Percentiles rank a stretch among this genome's conserved stretches.
phyloP scores from a whole-genome alignment of 2,329 filamentous ascomycete species.

The Ophiostoma ips region DNA sequence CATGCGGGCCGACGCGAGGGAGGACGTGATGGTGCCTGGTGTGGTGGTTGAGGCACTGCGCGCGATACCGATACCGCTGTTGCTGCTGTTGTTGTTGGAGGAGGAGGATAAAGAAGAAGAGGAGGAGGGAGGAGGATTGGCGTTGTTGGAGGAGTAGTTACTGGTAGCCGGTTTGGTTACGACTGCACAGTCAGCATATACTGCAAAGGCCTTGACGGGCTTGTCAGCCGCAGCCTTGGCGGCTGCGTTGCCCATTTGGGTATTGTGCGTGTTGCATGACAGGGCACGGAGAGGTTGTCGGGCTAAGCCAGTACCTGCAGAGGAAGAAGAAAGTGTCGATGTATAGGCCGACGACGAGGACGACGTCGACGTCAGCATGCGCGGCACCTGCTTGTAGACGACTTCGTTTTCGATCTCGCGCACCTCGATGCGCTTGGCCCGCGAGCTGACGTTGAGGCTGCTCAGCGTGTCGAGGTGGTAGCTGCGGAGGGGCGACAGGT shows the following conservation, averaged over 20 bases:
- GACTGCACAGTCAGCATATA: conserved; percentile 58
- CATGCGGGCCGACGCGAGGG: conserved; percentile 5
- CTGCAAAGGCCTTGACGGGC: conserved; percentile 70
- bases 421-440: conserved; percentile 92
- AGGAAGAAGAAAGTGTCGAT: background rate
- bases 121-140: no score
- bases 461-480: conserved; percentile 91
- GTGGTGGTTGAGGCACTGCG: conserved; percentile 23
- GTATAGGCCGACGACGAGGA: conserved; percentile 31
- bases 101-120: no score
- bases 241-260: conserved; percentile 45
- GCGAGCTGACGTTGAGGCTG: conserved; percentile 86
- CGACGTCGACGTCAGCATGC: conserved; percentile 16
- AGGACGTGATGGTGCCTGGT: conserved; percentile 14
- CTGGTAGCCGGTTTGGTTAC: conserved; percentile 4
- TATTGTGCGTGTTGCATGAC: conserved; percentile 55
- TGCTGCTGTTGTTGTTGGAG: background rate
- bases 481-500: conserved; percentile 77
- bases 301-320: conserved; percentile 27
- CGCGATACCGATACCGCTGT: background rate
- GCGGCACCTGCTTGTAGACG: conserved; percentile 63
- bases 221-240: conserved; percentile 34
- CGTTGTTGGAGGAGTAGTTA: background rate
- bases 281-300: conserved; percentile 72
- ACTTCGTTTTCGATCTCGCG: conserved; percentile 93